phyloP scores from a whole-genome alignment of 2,329 filamentous ascomycete species.

The Cladosporium sp. region DNA sequence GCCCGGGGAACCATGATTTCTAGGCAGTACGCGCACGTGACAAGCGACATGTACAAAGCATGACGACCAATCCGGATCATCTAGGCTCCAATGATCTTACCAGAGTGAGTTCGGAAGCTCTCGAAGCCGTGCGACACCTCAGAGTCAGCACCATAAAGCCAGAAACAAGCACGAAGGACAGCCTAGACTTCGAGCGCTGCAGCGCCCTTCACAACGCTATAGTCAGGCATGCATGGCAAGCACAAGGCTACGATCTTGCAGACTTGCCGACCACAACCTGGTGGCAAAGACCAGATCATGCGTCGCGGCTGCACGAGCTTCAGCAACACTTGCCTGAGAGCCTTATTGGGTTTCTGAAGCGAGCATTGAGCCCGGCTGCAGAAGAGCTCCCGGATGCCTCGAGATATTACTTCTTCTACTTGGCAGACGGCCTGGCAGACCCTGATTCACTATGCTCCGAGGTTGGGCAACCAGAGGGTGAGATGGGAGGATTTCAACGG shows the following conservation, averaged over 20 bases:
- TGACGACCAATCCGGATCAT: neutral
- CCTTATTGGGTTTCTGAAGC: neutral
- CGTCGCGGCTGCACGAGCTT: neutral
- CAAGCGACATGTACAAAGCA: neutral
- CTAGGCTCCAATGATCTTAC: neutral
- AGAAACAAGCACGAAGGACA: neutral
- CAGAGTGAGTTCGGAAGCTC: neutral
- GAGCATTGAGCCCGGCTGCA: neutral
- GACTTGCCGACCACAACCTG: neutral
- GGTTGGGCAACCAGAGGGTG: neutral
- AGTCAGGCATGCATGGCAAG: conserved; percentile 1
- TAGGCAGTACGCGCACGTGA: neutral
- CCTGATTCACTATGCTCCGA: neutral
- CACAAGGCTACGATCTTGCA: neutral
- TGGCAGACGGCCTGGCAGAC: neutral
- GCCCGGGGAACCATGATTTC: too few relatives aligned
- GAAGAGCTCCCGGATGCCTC: neutral
- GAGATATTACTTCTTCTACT: neutral
- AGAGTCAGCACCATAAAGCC: neutral
- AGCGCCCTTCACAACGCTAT: neutral
- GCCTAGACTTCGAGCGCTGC: neutral
- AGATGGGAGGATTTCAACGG: neutral
- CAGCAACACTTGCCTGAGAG: neutral
- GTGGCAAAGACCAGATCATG: neutral
- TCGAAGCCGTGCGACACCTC: neutral